These are phyloP conservation scores for Kalmusia sp. DNA, from an alignment of 2,329 filamentous ascomycete species.

Conservation along the genomic window DNA sequence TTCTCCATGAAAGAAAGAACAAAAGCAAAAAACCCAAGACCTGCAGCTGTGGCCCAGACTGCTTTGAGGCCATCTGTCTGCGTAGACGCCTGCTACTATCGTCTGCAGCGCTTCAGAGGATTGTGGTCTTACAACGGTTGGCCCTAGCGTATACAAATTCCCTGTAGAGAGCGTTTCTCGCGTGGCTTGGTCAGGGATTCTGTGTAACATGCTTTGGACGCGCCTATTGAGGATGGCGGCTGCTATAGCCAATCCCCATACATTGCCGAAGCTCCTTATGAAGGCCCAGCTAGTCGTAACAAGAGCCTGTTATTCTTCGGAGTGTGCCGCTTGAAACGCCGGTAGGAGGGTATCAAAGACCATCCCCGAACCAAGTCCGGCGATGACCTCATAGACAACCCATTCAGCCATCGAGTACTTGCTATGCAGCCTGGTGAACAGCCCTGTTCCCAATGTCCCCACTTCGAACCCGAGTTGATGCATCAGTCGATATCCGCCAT, in stretches of 20 bases:
- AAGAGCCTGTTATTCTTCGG: slow-evolving; percentile 10
- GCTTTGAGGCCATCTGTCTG: too few species aligned
- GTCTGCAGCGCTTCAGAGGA: too few species aligned
- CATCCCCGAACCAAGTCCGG: slow-evolving; percentile 34
- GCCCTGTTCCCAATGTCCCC: slow-evolving; percentile 8
- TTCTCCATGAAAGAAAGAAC: too few species aligned
- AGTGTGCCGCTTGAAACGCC: slow-evolving; percentile 26
- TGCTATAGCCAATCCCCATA: slow-evolving; percentile 20
- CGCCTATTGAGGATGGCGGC: slow-evolving; percentile 10
- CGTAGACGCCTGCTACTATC: too few species aligned
- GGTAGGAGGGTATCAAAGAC: slow-evolving; percentile 53
- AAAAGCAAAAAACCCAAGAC: too few species aligned
- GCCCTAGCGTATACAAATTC: too few species aligned
- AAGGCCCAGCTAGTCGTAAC: slow-evolving; percentile 15
- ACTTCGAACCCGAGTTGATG: slow-evolving; percentile 9
- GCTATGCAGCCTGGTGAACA: slow-evolving; percentile 8
- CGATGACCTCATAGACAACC: slow-evolving; percentile 16
- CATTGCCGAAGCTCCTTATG: slow-evolving; percentile 9
- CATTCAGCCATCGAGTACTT: slow-evolving; percentile 6
- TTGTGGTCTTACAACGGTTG: too few species aligned
- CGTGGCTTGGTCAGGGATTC: too few species aligned
- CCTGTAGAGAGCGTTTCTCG: too few species aligned
- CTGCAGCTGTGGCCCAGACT: too few species aligned
- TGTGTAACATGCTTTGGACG: too few species aligned
- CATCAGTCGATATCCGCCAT: slow-evolving; percentile 18